These are phyloP conservation scores for Choiromyces venosus DNA, from an alignment of 495 filamentous ascomycete species.

Conservation along the genomic window DNA sequence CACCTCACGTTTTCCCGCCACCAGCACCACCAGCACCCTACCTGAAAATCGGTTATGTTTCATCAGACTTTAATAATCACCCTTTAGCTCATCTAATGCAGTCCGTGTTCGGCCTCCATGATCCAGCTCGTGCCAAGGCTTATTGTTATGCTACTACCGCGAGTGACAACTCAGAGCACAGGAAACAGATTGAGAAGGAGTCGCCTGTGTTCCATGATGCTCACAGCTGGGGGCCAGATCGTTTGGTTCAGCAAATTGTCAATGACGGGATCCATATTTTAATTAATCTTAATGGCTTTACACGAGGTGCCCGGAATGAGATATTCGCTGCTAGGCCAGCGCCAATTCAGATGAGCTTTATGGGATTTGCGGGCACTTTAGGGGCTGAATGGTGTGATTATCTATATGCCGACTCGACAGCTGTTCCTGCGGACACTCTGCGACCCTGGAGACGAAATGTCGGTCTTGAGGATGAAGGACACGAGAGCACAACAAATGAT, in stretches of 20 bases:
- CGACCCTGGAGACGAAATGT: conserved; percentile 70
- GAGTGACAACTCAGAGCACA: conserved; percentile 85
- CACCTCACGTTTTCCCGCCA: conserved; percentile 70
- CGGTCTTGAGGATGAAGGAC: conserved; percentile 53
- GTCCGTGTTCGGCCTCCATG: conserved; percentile 92
- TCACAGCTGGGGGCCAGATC: conserved; percentile 78
- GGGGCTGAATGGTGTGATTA: conserved; percentile 99
- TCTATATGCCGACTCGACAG: conserved; percentile 80
- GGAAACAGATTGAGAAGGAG: conserved; percentile 89
- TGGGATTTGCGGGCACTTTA: conserved; percentile 96
- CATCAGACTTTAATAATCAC: conserved; percentile 99
- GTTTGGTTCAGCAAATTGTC: conserved; percentile 81
- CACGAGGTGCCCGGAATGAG: conserved; percentile 92
- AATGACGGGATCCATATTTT: conserved; percentile 93
- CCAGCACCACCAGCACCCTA: conserved; percentile 74
- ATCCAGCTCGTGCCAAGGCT: conserved; percentile 65
- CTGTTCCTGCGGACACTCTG: conserved; percentile 75
- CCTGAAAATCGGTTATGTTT: conserved; percentile 90
- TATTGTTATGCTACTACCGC: conserved; percentile 96
- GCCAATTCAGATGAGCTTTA: conserved; percentile 99
- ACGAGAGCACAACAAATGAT: conserved; percentile 45
- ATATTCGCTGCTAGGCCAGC: conserved; percentile 92
- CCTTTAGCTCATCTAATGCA: conserved; percentile 87
- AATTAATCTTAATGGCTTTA: conserved; percentile 96
- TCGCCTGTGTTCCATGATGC: conserved; percentile 88